A percentile compares a stretch with the other conserved stretches of the same genome.
phyloP scores from a whole-genome alignment of 495 filamentous ascomycete species.

The Mycothermus thermophilus region DNA sequence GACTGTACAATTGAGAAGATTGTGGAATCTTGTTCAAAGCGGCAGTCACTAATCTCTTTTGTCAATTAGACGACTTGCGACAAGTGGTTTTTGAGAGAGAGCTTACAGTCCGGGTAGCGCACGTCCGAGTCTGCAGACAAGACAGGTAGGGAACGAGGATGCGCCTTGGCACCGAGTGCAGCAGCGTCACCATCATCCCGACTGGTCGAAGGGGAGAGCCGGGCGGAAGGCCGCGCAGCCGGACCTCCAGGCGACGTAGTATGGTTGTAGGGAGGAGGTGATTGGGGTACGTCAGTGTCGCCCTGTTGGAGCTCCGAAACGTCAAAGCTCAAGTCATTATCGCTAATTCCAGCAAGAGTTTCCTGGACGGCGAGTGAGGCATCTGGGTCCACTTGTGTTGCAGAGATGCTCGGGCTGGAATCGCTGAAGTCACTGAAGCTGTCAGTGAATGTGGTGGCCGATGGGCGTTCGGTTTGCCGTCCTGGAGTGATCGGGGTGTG shows the following conservation, averaged over 20 bases:
- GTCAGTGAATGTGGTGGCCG: neutral
- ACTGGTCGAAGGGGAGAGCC: constrained; percentile 7
- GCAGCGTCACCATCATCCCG: constrained; percentile 2
- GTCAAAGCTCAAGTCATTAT: constrained; percentile 16
- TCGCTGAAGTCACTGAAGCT: neutral
- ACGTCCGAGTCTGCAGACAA: constrained; percentile 12
- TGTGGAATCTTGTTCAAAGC: too few species aligned
- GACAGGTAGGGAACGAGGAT: constrained; percentile 3
- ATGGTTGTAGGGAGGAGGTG: too few species aligned
- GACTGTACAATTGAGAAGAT: too few species aligned
- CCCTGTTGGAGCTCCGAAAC: constrained; percentile 9
- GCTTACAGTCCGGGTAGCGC: constrained; percentile 37
- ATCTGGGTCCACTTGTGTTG: constrained; percentile 1
- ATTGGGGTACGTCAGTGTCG: neutral
- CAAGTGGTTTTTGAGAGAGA: too few species aligned
- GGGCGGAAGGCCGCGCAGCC: too few species aligned
- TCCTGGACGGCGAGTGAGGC: constrained; percentile 4
- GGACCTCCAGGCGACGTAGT: too few species aligned
- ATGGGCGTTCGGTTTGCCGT: too few species aligned
- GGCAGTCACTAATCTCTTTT: constrained; percentile 56
- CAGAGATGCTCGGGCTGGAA: neutral
- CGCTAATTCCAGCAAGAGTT: constrained; percentile 5
- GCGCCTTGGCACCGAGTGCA: constrained; percentile 10
- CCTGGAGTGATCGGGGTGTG: too few species aligned
- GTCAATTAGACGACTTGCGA: constrained; percentile 18